These are phyloP conservation scores for Nannochloropsis gaditana DNA, from an alignment of 108 stramenopile genomes.

Conservation along the genomic window DNA sequence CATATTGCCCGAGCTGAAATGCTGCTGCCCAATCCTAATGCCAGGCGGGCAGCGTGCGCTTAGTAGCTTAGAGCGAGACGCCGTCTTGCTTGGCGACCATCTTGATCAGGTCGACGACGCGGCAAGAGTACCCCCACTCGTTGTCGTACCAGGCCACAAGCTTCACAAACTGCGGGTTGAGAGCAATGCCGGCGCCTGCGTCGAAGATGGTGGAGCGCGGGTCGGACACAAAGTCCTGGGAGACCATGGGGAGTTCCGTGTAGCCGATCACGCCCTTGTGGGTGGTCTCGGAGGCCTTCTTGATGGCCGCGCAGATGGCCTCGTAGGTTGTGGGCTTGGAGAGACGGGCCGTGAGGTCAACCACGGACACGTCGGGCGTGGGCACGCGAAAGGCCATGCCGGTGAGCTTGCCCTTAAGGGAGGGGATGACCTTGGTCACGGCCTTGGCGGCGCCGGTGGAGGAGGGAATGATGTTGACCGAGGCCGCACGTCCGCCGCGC, in stretches of 20 bases:
- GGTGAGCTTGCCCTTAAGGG: constrained; percentile 94
- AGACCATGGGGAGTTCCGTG: constrained; percentile 93
- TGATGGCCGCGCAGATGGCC: constrained; percentile 90
- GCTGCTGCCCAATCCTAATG: background rate
- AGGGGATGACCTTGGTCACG: constrained; percentile 99
- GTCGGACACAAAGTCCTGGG: constrained; percentile 92
- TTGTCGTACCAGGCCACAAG: constrained; percentile 67
- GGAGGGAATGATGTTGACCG: constrained; percentile 98
- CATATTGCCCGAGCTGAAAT: background rate
- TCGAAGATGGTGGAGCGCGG: constrained; percentile 95
- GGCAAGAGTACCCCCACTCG: constrained; percentile 65
- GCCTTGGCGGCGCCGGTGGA: constrained; percentile 99
- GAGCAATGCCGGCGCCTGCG: constrained; percentile 86
- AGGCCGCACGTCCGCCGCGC: constrained; percentile 99
- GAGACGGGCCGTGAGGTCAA: constrained; percentile 85
- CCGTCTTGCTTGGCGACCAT: constrained; percentile 84
- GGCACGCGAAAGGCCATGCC: constrained; percentile 99
- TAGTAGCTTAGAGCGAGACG: constrained; percentile 61
- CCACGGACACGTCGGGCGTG: constrained; percentile 96
- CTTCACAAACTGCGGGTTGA: constrained; percentile 67
- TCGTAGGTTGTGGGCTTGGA: constrained; percentile 88
- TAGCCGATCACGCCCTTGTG: constrained; percentile 97
- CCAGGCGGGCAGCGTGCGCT: background rate
- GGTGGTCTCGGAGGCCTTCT: constrained; percentile 72
- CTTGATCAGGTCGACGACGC: constrained; percentile 73